Conservation (phyloP, 2,329 filamentous ascomycete genomes). For the Cladosporium sp. region DNA sequence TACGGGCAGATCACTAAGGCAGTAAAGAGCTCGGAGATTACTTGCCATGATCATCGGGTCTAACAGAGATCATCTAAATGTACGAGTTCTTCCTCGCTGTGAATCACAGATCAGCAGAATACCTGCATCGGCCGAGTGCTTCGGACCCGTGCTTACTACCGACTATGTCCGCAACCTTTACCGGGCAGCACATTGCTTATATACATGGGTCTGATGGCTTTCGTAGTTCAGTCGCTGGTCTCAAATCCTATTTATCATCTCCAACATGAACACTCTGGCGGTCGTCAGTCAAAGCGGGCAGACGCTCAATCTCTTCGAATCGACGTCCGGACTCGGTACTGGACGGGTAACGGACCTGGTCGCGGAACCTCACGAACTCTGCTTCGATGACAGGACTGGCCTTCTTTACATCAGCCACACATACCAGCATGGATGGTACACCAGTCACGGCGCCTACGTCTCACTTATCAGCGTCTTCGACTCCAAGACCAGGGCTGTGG, state of each 20-base stretch:
- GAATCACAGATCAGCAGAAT: not conserved
- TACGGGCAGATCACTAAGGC: not conserved
- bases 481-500: conserved; percentile 14
- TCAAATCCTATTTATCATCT: not conserved
- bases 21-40: not conserved
- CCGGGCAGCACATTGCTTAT: not conserved
- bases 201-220: not conserved
- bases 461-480: conserved; percentile 20
- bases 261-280: conserved; percentile 10
- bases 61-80: not conserved
- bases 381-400: conserved; percentile 18
- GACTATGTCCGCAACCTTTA: not conserved
- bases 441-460: conserved; percentile 13
- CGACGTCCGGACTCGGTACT: conserved; percentile 7
- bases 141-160: not conserved
- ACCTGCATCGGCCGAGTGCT: not conserved
- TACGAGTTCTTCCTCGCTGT: not conserved
- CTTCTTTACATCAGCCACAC: conserved; percentile 22
- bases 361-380: conserved; percentile 22
- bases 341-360: conserved; percentile 13
- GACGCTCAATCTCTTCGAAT: conserved; percentile 18
- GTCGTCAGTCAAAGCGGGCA: conserved; percentile 22
- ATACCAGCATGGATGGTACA: conserved; percentile 22
- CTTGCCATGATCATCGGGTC: not conserved
- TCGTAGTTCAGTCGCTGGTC: not conserved